Evolutionary conservation across 768 basidiomycete species (phyloP).

Genomic region (Naganishia vishniacii): DNA sequence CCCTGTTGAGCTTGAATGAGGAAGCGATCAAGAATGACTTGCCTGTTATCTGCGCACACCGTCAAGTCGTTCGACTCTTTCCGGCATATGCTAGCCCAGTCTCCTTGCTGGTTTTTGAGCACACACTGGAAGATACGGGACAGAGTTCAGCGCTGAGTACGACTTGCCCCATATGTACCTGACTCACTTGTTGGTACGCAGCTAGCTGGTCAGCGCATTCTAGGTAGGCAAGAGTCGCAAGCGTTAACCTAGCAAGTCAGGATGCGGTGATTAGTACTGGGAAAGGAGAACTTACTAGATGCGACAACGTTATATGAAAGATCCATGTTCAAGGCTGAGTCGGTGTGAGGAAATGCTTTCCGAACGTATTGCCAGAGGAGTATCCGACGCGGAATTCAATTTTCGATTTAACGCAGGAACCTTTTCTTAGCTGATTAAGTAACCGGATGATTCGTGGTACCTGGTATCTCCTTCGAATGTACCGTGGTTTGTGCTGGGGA

Average conservation of each 20-base stretch:
- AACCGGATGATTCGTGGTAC: too few relatives aligned
- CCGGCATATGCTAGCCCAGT: slow-evolving; percentile 41
- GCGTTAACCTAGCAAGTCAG: too few relatives aligned
- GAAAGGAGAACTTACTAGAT: slow-evolving; percentile 35
- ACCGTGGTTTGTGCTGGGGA: too few relatives aligned
- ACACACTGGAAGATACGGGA: slow-evolving; percentile 35
- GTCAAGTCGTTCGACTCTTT: slow-evolving; percentile 37
- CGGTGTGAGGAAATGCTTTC: neutral
- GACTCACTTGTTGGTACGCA: slow-evolving; percentile 41
- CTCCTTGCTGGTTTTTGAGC: slow-evolving; percentile 38
- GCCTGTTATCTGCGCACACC: slow-evolving; percentile 43
- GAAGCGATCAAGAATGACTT: slow-evolving; percentile 6
- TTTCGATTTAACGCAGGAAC: too few relatives aligned
- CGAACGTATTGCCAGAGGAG: too few relatives aligned
- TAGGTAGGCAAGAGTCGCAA: neutral
- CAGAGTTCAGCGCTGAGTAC: neutral
- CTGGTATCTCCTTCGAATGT: too few relatives aligned
- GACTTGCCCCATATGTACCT: too few relatives aligned
- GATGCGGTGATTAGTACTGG: neutral
- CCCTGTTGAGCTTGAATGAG: neutral
- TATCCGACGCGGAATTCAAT: too few relatives aligned
- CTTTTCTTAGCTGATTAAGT: too few relatives aligned
- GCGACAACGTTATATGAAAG: slow-evolving; percentile 45
- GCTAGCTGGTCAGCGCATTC: slow-evolving; percentile 48
- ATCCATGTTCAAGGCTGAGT: slow-evolving; percentile 34